A percentile compares a stretch with the other conserved stretches of the same genome.
Evolutionary conservation across 352 stramenopile species (phyloP).

Genomic region (Phytopythium oedochilum): DNA sequence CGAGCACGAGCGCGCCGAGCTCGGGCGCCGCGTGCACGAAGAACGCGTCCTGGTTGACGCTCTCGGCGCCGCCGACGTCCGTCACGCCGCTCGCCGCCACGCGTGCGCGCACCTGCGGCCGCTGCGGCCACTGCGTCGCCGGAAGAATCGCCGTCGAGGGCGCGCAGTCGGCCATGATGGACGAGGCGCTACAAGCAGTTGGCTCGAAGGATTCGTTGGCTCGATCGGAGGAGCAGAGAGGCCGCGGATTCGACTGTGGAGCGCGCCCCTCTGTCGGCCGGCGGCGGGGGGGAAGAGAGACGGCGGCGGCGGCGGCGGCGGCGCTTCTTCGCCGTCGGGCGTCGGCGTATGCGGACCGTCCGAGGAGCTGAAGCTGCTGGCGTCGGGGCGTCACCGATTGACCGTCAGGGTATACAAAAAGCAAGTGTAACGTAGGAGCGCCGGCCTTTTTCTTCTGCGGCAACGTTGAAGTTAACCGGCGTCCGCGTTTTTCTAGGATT

Average conservation of each 20-base stretch:
- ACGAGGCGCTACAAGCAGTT: too few species aligned
- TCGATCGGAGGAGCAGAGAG: background rate
- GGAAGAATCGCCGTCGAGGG: background rate
- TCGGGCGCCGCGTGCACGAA: slow-evolving; percentile 52
- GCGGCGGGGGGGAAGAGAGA: too few species aligned
- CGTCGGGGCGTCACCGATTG: background rate
- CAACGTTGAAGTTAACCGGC: background rate
- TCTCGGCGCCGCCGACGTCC: slow-evolving; percentile 47
- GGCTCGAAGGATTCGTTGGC: too few species aligned
- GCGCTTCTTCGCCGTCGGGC: too few species aligned
- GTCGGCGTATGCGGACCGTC: background rate
- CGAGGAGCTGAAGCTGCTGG: background rate
- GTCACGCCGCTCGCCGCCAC: slow-evolving; percentile 46
- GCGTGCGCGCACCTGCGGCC: slow-evolving; percentile 2
- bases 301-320: too few species aligned
- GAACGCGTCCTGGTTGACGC: slow-evolving; percentile 88
- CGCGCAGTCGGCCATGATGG: background rate
- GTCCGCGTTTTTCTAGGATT: background rate
- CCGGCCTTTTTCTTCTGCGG: too few species aligned
- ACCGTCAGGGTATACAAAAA: background rate
- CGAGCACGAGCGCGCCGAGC: slow-evolving; percentile 47
- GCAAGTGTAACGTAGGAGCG: background rate
- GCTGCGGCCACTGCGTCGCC: background rate
- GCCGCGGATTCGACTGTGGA: too few species aligned
- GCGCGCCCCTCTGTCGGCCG: too few species aligned